Conservation (phyloP, 805 yeast species). For the Candida morakotiae region DNA sequence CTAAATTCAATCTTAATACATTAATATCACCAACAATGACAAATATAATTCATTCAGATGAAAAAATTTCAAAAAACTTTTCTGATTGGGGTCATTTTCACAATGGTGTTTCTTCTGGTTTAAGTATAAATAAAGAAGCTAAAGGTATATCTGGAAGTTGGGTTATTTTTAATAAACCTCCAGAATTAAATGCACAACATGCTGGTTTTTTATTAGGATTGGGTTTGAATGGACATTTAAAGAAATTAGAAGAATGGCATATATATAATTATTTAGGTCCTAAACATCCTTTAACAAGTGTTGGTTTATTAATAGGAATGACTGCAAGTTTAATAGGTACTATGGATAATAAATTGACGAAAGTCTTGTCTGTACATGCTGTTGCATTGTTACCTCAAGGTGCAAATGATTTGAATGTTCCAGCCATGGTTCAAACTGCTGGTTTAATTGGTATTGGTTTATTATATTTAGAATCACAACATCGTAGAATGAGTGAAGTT, state of each 20-base stretch:
- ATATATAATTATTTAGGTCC: slow-evolving; percentile 90
- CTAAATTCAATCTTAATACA: slow-evolving; percentile 67
- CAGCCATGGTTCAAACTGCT: slow-evolving; percentile 80
- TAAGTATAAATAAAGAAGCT: slow-evolving; percentile 65
- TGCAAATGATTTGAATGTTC: slow-evolving; percentile 83
- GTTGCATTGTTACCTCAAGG: slow-evolving; percentile 89
- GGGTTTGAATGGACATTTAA: slow-evolving; percentile 87
- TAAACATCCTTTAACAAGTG: slow-evolving; percentile 77
- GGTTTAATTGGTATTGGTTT: slow-evolving; percentile 90
- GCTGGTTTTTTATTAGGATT: slow-evolving; percentile 93
- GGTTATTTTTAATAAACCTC: slow-evolving; percentile 84
- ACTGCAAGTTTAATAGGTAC: slow-evolving; percentile 82
- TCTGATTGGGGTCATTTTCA: slow-evolving; percentile 87
- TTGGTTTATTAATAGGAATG: slow-evolving; percentile 87
- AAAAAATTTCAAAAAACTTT: slow-evolving; percentile 43
- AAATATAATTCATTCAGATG: slow-evolving; percentile 57
- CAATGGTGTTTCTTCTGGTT: slow-evolving; percentile 85
- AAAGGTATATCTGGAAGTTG: slow-evolving; percentile 81
- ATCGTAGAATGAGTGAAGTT: slow-evolving; percentile 81
- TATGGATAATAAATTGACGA: slow-evolving; percentile 82
- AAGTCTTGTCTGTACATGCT: slow-evolving; percentile 88
- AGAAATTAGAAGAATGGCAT: slow-evolving; percentile 89
- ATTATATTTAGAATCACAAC: slow-evolving; percentile 71
- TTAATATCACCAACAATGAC: slow-evolving; percentile 62
- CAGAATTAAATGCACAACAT: slow-evolving; percentile 68